These are phyloP conservation scores for Diaporthe aspalathi DNA, from an alignment of 2,329 filamentous ascomycete species.

Conservation along the genomic window DNA sequence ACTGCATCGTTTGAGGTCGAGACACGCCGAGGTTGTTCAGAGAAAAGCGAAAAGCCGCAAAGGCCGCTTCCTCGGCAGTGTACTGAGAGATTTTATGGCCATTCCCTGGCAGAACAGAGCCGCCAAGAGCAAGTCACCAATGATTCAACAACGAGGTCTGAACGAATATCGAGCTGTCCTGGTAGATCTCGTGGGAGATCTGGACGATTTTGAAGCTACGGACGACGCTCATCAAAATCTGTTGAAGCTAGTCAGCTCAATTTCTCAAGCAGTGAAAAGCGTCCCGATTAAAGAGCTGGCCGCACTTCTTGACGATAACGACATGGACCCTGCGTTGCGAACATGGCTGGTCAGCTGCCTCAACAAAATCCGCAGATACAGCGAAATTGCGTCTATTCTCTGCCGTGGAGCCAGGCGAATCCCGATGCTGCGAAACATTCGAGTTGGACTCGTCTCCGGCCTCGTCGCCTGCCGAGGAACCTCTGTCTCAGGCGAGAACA, in stretches of 20 bases:
- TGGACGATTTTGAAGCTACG: slow-evolving; percentile 11
- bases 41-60: not conserved
- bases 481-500: not conserved
- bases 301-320: not conserved
- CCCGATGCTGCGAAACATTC: slow-evolving; percentile 46
- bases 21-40: not conserved
- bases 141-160: not conserved
- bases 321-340: not conserved
- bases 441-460: slow-evolving; percentile 43
- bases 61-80: slow-evolving; percentile 1
- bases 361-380: slow-evolving; percentile 52
- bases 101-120: not conserved
- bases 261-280: not conserved
- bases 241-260: not conserved
- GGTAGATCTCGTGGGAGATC: not conserved
- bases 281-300: not conserved
- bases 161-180: not conserved
- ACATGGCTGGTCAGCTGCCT: slow-evolving; percentile 42
- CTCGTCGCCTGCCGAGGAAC: not conserved
- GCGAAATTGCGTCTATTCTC: slow-evolving; percentile 49
- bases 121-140: not conserved
- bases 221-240: not conserved
- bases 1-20: slow-evolving; percentile 17
- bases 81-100: slow-evolving; percentile 12
- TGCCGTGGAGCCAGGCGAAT: slow-evolving; percentile 48